These are phyloP conservation scores for Wickerhamomyces mucosus DNA, from an alignment of 805 yeast species.

Conservation along the genomic window DNA sequence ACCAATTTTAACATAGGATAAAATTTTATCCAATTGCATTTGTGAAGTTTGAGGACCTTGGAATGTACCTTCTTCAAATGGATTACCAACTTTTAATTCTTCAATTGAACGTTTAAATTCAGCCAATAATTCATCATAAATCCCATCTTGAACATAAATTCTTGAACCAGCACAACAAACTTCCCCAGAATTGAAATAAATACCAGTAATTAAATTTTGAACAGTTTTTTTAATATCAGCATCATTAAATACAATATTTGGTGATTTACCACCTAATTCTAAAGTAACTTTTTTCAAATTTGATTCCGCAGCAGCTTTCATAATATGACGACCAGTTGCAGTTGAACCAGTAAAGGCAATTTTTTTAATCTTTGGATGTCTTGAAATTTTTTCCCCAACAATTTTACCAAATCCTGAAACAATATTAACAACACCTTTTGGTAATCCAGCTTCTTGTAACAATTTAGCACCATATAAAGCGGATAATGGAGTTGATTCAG, in stretches of 20 bases:
- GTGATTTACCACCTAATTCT: conserved; percentile 96
- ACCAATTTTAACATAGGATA: conserved; percentile 70
- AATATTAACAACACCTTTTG: conserved; percentile 73
- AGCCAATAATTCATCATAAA: conserved; percentile 67
- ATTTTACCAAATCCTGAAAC: conserved; percentile 74
- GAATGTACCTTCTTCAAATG: conserved; percentile 66
- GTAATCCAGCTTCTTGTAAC: conserved; percentile 69
- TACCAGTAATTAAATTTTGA: conserved; percentile 68
- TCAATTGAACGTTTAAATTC: conserved; percentile 48
- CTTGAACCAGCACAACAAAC: conserved; percentile 95
- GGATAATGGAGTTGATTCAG: conserved; percentile 81
- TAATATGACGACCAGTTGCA: conserved; percentile 73
- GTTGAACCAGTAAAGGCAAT: conserved; percentile 89
- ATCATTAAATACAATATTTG: conserved; percentile 81
- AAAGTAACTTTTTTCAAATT: conserved; percentile 85
- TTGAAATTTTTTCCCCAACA: conserved; percentile 63
- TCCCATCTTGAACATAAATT: conserved; percentile 74
- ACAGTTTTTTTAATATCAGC: conserved; percentile 73
- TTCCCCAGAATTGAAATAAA: conserved; percentile 92
- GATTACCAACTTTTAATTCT: conserved; percentile 64
- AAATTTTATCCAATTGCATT: conserved; percentile 68
- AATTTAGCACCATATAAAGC: conserved; percentile 60
- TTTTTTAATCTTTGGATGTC: conserved; percentile 63
- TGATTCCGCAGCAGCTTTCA: conserved; percentile 71
- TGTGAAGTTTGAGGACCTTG: conserved; percentile 92